Evolutionary conservation across 2,329 filamentous ascomycete genomes (phyloP).

Genomic region (Bipolaris zeicola): DNA sequence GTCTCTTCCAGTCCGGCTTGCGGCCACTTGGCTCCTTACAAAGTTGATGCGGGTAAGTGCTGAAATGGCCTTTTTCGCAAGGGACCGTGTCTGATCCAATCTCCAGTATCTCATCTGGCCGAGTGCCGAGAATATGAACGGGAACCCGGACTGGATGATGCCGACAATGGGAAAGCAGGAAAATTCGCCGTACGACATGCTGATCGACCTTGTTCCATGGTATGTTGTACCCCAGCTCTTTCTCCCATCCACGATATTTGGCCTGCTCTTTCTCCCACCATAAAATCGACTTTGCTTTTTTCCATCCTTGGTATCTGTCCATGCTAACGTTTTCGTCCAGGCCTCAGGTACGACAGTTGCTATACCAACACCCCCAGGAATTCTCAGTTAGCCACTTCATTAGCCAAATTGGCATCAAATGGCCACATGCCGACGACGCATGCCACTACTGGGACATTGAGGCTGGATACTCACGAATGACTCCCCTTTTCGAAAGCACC

Average conservation of each 20-base stretch:
- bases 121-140: constrained; percentile 44
- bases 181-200: constrained; percentile 38
- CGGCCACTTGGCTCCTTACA: constrained; percentile 41
- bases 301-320: too few relatives aligned
- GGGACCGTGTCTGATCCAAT: constrained; percentile 13
- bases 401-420: constrained; percentile 37
- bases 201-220: constrained; percentile 46
- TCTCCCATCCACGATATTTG: neutral
- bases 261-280: too few relatives aligned
- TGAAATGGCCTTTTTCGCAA: neutral
- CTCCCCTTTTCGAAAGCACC: constrained; percentile 42
- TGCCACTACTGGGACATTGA: constrained; percentile 48
- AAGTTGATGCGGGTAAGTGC: constrained; percentile 45
- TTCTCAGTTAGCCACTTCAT: constrained; percentile 36
- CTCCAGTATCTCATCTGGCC: constrained; percentile 46
- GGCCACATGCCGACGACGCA: constrained; percentile 45
- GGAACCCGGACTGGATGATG: constrained; percentile 45
- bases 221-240: constrained; percentile 14
- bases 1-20: constrained; percentile 37
- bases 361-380: constrained; percentile 42
- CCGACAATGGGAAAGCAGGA: constrained; percentile 38
- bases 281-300: too few relatives aligned
- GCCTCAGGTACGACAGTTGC: constrained; percentile 42
- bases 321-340: constrained; percentile 27
- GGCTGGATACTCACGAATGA: constrained; percentile 40